Base-by-base conservation (phyloP, 2,329 filamentous ascomycete genomes). In the Diplodia mutila region DNA sequence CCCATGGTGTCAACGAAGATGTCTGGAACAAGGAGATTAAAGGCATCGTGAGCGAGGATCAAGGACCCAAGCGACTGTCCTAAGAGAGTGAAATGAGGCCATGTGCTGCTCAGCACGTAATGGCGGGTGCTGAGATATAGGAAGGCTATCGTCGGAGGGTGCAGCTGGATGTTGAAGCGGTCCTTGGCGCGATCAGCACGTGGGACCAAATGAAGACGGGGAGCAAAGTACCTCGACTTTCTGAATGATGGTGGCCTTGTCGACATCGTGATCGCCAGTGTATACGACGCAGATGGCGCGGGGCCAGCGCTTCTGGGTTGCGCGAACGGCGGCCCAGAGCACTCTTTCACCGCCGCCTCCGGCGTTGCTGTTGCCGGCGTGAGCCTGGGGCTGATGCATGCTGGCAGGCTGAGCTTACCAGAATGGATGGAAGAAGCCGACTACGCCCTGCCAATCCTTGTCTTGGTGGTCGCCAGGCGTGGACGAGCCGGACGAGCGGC, bases 1-100 rank as follows among this genome's bases (percentile, higher is more conserved):
- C 95, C 95, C 94, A 99, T 97, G 1, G 95, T 99, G 76, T 99
- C 95, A 73, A 99, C 85, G 77, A 98, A 97, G 64, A 98, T 86
- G 77, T 99, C 95, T 0, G 95, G 95, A 0, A 94, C 91, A 2
- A 98, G 85, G 2, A 97, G 87, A n/a, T 88, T 90, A 77, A 99
- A 95, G 12, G 94, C 94, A 75, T 99, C 94, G 85, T 92, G 95
- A 29, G 91, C 94, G 65, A 99, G 85, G 32, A 97, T 77, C 54
- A 99, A 76, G 6, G 94, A 97, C 51, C 95, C 95, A 3, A 98
- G 76, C 2, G 93, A 97, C 78, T 99, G 95, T n/a, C 94, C 94
- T 3, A 97, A 84, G 4, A 99, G 87, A 0, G 95, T 99, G 79
- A 98, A 95, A 75, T 89, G 90, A 18, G 94, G 94, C 88, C 93